Evolutionary conservation across 2,329 filamentous ascomycete species (phyloP).

Genomic region (Penicillium sp.): DNA sequence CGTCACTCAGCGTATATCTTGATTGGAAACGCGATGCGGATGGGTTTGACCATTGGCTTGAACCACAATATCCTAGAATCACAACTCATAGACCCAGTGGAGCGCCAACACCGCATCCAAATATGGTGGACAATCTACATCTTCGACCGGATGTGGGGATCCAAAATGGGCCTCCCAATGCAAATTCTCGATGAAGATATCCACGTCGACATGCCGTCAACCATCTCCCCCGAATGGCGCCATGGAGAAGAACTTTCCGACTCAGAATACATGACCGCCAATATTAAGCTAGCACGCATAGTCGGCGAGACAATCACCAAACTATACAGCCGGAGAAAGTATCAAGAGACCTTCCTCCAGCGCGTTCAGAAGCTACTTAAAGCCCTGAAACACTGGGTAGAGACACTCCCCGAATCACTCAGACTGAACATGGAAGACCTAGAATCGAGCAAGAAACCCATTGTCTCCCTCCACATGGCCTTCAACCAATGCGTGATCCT

Average conservation of each 20-base stretch:
- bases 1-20: conserved; percentile 34
- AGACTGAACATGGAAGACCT: conserved; percentile 33
- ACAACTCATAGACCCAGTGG: conserved; percentile 38
- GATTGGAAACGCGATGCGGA: conserved; percentile 42
- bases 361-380: conserved; percentile 42
- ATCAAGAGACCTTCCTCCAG: conserved; percentile 39
- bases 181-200: conserved; percentile 52
- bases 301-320: conserved; percentile 37
- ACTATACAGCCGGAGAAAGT: conserved; percentile 37
- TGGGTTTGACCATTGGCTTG: conserved; percentile 45
- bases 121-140: conserved; percentile 43
- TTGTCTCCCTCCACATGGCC: conserved; percentile 38
- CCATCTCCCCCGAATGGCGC: conserved; percentile 27
- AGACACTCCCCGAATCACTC: conserved; percentile 36
- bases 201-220: conserved; percentile 40
- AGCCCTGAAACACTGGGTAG: conserved; percentile 40
- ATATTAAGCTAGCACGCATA: conserved; percentile 39
- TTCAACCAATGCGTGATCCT: conserved; percentile 43
- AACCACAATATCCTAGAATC: conserved; percentile 43
- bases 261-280: conserved; percentile 37
- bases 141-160: conserved; percentile 49
- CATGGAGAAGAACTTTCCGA: conserved; percentile 40
- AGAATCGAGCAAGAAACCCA: conserved; percentile 33
- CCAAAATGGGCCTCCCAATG: conserved; percentile 50
- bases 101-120: conserved; percentile 38